These are phyloP conservation scores for Ziziphus jujuba DNA, from an alignment of 306 rosid genomes.

Conservation along the genomic window DNA sequence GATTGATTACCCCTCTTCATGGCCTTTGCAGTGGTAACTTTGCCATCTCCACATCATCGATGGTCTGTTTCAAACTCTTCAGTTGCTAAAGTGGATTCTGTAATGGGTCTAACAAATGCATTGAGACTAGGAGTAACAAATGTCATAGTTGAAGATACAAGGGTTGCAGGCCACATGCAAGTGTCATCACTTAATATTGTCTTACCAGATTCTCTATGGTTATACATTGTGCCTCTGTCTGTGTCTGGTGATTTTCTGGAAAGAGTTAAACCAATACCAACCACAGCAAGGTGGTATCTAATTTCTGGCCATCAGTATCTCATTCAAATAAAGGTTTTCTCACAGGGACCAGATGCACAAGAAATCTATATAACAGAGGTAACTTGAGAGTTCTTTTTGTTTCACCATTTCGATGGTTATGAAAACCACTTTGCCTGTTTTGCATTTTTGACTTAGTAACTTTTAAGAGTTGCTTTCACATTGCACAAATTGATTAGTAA, in stretches of 20 bases:
- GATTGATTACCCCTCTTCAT: conserved; percentile 26
- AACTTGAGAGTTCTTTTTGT: conserved; percentile 26
- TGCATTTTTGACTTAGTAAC: conserved; percentile 16
- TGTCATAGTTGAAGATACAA: conserved; percentile 78
- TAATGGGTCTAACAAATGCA: conserved; percentile 64
- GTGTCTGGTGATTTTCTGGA: conserved; percentile 52
- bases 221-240: conserved; percentile 62
- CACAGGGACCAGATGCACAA: conserved; percentile 62
- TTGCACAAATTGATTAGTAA: neutral
- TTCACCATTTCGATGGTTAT: conserved; percentile 15
- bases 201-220: conserved; percentile 58
- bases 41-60: conserved; percentile 87
- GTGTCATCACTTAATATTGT: conserved; percentile 83
- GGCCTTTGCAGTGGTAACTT: conserved; percentile 61
- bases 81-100: conserved; percentile 64
- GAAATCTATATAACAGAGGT: conserved; percentile 92
- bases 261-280: conserved; percentile 50
- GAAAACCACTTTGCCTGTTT: neutral
- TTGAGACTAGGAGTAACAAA: conserved; percentile 64
- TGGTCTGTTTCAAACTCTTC: conserved; percentile 91
- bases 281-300: conserved; percentile 60
- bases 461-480: neutral
- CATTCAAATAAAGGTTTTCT: conserved; percentile 74
- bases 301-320: conserved; percentile 81
- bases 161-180: conserved; percentile 85